phyloP scores from a whole-genome alignment of 108 stramenopile genomes.

The Skeletonema menzelii region DNA sequence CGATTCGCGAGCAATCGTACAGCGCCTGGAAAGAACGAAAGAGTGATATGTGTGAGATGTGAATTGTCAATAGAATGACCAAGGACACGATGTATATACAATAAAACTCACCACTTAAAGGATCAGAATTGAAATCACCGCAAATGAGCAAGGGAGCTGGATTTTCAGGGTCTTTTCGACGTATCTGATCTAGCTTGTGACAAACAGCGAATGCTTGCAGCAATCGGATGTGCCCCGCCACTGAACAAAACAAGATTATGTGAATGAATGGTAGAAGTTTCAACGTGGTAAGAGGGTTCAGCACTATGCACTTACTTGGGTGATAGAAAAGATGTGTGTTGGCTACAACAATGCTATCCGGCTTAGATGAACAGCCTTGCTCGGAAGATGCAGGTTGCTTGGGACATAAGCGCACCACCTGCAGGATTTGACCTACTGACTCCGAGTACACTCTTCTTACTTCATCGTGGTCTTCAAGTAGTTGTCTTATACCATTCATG shows the following conservation, averaged over 20 bases:
- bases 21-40: constrained; percentile 19
- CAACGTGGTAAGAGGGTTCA: not conserved
- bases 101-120: constrained; percentile 48
- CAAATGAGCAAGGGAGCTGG: constrained; percentile 25
- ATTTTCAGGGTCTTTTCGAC: constrained; percentile 13
- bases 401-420: constrained; percentile 37
- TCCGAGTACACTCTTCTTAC: constrained; percentile 44
- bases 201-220: constrained; percentile 59
- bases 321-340: constrained; percentile 86
- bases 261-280: not conserved
- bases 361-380: not conserved
- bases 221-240: constrained; percentile 60
- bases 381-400: constrained; percentile 2
- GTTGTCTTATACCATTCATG: constrained; percentile 36
- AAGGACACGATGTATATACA: not conserved
- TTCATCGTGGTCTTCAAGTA: constrained; percentile 46
- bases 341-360: constrained; percentile 43
- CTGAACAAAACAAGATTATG: too few relatives aligned
- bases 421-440: constrained; percentile 60
- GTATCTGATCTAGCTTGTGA: constrained; percentile 50
- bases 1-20: constrained; percentile 47
- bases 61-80: not conserved
- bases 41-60: not conserved
- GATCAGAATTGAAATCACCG: constrained; percentile 64
- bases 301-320: constrained; percentile 17